Evolutionary conservation across 2,329 filamentous ascomycete genomes (phyloP), one percentile per base, ranked within the genome.

Genomic region (Torrubiellomyces zombiae): DNA sequence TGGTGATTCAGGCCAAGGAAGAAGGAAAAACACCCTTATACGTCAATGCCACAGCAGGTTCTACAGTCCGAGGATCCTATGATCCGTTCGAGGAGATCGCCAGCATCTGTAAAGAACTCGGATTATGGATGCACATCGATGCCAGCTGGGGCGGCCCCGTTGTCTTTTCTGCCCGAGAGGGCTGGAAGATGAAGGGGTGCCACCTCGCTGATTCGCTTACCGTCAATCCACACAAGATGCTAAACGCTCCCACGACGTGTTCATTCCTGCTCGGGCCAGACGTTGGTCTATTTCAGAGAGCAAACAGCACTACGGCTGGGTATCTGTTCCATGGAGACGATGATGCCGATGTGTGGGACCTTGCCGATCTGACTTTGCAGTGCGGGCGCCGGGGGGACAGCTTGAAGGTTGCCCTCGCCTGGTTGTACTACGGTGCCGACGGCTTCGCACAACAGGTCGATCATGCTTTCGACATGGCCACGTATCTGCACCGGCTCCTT

Each of bases 161-260:
- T 30, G 63, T 80, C 35, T 94, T 95, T 53, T 78, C 72, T 1
- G 40, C 60, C n/a, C 54, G 53, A 29, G 74, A 78, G 21, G 56
- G 55, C 22, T 42, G 46, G 33, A 79, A 82, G 43, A 55, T 95
- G 7, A 48, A 56, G 1, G 86, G 86, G 9, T 58, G 66, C 3
- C 63, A 83, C 21, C 61, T 75, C 20, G 89, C 85, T 7, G 67
- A 94, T 50, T 81, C 73, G 9, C 58, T 95, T 19, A 81, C 83
- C 2, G 67, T 93, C 27, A 95, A 92, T 50, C 85, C 89, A 29
- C 89, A 98, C 56, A 95, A 95, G 56, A 95, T 95, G 89, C 67
- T 95, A 44, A 81, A 81, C 30, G 79, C 82, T 3, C 86, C 89
- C 0, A 57, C 91, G 20, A 93, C 85, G 0, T 95, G 85, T 54